Conservation (phyloP, 441 rosid genomes). For the Syzygium syzygioides region DNA sequence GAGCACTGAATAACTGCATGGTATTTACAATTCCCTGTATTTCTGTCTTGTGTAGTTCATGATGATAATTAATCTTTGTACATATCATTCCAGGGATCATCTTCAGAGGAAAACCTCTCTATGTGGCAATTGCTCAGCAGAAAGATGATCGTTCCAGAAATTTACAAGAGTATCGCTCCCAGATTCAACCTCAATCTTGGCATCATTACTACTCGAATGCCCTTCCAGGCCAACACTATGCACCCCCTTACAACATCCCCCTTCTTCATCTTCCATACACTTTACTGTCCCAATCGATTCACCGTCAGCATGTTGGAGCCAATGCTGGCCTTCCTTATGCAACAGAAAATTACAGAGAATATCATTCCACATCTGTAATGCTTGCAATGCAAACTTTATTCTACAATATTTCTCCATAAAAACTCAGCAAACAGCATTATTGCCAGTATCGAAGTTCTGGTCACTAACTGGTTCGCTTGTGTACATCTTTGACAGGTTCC, state of each 20-base stretch:
- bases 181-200: neutral
- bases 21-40: conserved; percentile 21
- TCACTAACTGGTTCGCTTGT: neutral
- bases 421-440: neutral
- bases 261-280: conserved; percentile 8
- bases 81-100: conserved; percentile 27
- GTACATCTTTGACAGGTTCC: neutral
- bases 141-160: conserved; percentile 52
- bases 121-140: conserved; percentile 67
- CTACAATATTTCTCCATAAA: neutral
- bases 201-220: conserved; percentile 11
- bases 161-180: conserved; percentile 25
- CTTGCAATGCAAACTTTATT: neutral
- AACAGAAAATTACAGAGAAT: conserved; percentile 4
- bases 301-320: conserved; percentile 8
- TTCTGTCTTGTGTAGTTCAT: neutral
- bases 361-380: conserved; percentile 14
- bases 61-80: neutral
- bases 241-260: neutral
- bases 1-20: conserved; percentile 42
- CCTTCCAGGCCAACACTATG: conserved; percentile 5
- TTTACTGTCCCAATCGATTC: conserved; percentile 20
- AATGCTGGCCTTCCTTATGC: conserved; percentile 11
- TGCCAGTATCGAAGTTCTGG: neutral
- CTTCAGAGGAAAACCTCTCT: conserved; percentile 38